A percentile compares a stretch with the other conserved stretches of the same genome.
Evolutionary conservation across 2,329 filamentous ascomycete genomes (phyloP).

Genomic region (Colletotrichum chlorophyti): DNA sequence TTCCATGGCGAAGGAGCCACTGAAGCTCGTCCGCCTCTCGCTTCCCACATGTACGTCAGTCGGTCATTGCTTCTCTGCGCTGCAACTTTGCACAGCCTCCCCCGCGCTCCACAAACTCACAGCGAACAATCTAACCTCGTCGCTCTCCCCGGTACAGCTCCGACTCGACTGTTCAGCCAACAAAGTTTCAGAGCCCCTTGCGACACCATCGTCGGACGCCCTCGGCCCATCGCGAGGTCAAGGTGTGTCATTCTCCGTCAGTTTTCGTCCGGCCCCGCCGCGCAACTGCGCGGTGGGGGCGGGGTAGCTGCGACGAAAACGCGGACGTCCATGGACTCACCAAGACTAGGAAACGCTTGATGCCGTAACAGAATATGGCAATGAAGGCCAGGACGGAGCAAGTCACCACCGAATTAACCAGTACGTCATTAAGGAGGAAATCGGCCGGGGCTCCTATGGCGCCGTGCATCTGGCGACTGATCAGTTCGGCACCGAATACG

Average conservation of each 20-base stretch:
- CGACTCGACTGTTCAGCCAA: constrained; percentile 27
- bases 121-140: constrained; percentile 20
- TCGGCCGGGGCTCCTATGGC: constrained; percentile 95
- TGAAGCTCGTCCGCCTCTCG: constrained; percentile 39
- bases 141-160: constrained; percentile 16
- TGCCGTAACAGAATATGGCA: constrained; percentile 85
- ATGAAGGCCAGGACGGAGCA: constrained; percentile 81
- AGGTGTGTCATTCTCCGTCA: constrained; percentile 46
- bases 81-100: constrained; percentile 30
- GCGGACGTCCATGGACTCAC: constrained; percentile 8
- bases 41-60: constrained; percentile 50
- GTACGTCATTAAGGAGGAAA: constrained; percentile 92
- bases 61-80: constrained; percentile 7
- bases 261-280: background rate
- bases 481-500: constrained; percentile 92
- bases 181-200: constrained; percentile 58
- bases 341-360: constrained; percentile 81
- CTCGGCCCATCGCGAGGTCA: constrained; percentile 64
- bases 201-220: constrained; percentile 65
- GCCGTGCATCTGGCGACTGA: constrained; percentile 90
- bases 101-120: constrained; percentile 21
- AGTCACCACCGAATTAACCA: constrained; percentile 92
- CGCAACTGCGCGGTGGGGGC: constrained; percentile 30
- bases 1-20: constrained; percentile 19
- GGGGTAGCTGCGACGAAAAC: constrained; percentile 12